Evolutionary conservation across 768 basidiomycete genomes (phyloP), one percentile per base, ranked within the genome.

Genomic region (Pulveroboletus sp.): DNA sequence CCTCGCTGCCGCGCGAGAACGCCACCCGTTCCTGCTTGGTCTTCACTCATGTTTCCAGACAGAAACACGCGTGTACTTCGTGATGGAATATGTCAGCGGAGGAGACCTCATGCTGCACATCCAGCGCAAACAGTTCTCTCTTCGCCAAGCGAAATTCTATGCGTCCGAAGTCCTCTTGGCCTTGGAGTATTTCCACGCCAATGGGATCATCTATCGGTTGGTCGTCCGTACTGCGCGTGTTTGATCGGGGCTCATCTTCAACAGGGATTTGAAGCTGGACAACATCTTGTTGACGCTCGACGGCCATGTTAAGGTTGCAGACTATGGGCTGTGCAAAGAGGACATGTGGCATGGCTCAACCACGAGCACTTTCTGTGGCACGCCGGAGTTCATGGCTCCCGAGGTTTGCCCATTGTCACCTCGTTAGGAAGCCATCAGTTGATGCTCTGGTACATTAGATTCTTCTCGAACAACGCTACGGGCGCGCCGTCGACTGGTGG

Each of bases 31-130:
- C 82, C 72, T 99, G 35, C 85, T 99, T 55, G 91, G 88, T 12
- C 76, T 99, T 34, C 96, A 98, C 65, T 98, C 95, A 14, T 98
- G 96, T 76, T 99, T 99, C 83, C 96, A 99, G 73, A 98, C 96
- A 5, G 96, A 98, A 70, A 98, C 96, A 5, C 87, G 96, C 19
- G 87, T 99, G 44, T 99, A 99, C 76, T 98, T 99, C 65, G 96
- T 98, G 59, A 98, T 99, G 96, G 96, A 98, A 72, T 99, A 98
- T 71, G 89, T 99, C 54, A 93, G 92, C 62, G 96, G 96, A 51
- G 96, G 96, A 58, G 96, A 99, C 74, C 79, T 99, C 51, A 98
- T 99, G 96, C 76, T 98, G 57, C 96, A 99, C 70, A 98, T 99
- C 61, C 96, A 99, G 67, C 85, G 95, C 65, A 94, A 95, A 71